phyloP scores from a whole-genome alignment of 176 grass and related monocot species.

The Tillandsia fasciculata region DNA sequence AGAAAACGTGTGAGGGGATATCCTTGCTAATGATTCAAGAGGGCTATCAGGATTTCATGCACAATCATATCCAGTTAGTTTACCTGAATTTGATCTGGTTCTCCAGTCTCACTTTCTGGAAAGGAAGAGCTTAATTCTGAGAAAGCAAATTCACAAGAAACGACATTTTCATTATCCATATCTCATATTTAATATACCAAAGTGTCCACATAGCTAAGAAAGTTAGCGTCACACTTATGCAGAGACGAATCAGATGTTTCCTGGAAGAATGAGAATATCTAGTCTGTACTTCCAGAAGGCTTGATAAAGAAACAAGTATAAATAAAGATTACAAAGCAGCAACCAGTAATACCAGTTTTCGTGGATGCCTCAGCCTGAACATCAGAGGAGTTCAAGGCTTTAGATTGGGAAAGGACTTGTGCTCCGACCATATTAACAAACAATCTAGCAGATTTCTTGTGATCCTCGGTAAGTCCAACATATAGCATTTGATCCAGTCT shows the following conservation, averaged over 20 bases:
- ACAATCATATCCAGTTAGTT: not conserved
- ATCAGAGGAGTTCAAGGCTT: slow-evolving; percentile 42
- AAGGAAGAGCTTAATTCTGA: slow-evolving; percentile 34
- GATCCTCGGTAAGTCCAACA: slow-evolving; percentile 81
- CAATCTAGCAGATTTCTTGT: slow-evolving; percentile 84
- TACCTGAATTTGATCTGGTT: slow-evolving; percentile 51
- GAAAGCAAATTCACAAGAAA: slow-evolving; percentile 17
- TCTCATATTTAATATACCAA: slow-evolving; percentile 3
- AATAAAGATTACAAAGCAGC: not conserved
- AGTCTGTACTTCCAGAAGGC: not conserved
- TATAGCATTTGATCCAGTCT: slow-evolving; percentile 90
- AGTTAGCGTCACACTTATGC: too few species aligned
- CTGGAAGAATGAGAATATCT: too few species aligned
- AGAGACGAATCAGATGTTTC: too few species aligned
- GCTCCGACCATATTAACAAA: slow-evolving; percentile 95
- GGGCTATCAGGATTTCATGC: not conserved
- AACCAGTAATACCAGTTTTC: slow-evolving; percentile 36
- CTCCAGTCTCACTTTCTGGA: slow-evolving; percentile 46
- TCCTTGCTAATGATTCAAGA: slow-evolving; percentile 3
- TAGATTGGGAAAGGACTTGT: slow-evolving; percentile 78
- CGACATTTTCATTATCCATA: slow-evolving; percentile 7
- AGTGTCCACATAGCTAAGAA: not conserved
- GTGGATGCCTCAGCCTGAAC: slow-evolving; percentile 22
- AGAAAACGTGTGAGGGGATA: not conserved
- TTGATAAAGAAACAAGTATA: not conserved